phyloP scores from a whole-genome alignment of 2,329 filamentous ascomycete genomes.

The Ceratocystis papillata region DNA sequence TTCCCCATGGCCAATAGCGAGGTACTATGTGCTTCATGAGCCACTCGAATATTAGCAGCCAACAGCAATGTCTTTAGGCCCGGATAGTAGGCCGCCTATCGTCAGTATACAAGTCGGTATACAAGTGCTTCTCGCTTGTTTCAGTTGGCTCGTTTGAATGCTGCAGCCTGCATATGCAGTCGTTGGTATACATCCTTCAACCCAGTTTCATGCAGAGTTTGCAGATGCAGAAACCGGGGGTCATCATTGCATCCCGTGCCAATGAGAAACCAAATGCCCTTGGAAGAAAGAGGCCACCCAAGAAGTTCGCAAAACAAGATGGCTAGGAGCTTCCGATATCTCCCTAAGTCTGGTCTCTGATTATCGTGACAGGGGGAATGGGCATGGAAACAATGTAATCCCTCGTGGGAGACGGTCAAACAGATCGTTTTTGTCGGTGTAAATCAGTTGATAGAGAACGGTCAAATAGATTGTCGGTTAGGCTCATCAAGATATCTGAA shows the following conservation, averaged over 20 bases:
- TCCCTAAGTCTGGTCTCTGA: background rate
- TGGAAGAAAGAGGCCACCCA: constrained; percentile 11
- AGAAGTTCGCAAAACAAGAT: constrained; percentile 1
- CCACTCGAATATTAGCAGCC: background rate
- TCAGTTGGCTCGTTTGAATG: background rate
- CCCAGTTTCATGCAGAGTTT: constrained; percentile 1
- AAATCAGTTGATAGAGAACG: background rate
- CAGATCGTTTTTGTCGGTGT: background rate
- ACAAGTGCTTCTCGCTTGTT: constrained; percentile 1
- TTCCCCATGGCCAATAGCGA: background rate
- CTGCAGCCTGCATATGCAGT: constrained; percentile 4
- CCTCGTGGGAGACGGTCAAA: background rate
- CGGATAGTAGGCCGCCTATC: background rate
- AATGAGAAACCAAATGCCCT: background rate
- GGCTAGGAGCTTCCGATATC: constrained; percentile 5
- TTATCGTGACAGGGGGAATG: background rate
- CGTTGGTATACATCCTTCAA: constrained; percentile 6
- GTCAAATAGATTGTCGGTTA: background rate
- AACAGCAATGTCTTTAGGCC: background rate
- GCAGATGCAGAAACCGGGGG: constrained; percentile 8
- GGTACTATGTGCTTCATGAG: background rate
- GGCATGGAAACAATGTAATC: background rate
- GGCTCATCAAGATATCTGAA: background rate
- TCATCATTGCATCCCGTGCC: background rate
- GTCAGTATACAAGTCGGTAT: background rate